Evolutionary conservation across 495 filamentous ascomycete species (phyloP), one percentile per base, ranked within the genome.

Genomic region (Penicillium taxi): DNA sequence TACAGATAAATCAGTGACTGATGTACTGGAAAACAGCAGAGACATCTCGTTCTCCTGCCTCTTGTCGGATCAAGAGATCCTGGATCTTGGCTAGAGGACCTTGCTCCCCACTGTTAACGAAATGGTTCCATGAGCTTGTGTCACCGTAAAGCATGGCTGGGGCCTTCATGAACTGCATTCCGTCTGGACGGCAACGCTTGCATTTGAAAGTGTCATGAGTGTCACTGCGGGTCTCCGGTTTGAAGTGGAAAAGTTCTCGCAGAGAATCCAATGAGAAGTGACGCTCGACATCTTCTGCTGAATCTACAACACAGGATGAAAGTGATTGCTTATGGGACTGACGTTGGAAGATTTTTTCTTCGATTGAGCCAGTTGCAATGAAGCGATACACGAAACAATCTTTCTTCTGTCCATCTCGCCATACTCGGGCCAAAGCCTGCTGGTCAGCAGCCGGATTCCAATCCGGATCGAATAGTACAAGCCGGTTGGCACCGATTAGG

Each of bases 121-220:
- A 88, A 64, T 99, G 91, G 52, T 99, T 96, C 91, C 91, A 99
- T 19, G 87, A 93, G 54, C 89, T 96, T 7, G 91, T 96, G 53
- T 99, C 91, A 26, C 91, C 91, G 54, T 99, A 99, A 47, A 96
- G 60, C 80, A 96, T 87, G 0, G 91, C 91, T 6, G 79, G 83
- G 1, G 89, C 85, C 59, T 94, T 95, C 42, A 95, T 75, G 41
- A 70, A 74, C 58, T 99, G 91, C 32, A 71, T 77, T 8, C 89
- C 87, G 47, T 93, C 85, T 1, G 84, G 80, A 52, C 80, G 84
- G 51, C 91, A 99, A 22, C 91, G 68, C 67, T 95, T 96, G 60
- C 91, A 99, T 67, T 94, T 96, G 72, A 99, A 96, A 2, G 93
- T 96, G 45, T 99, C 91, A 48, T 99, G 91, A 1, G 91, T 96